Conservation (phyloP, 164 flowering plant genomes). For the Vitis cinerea region DNA sequence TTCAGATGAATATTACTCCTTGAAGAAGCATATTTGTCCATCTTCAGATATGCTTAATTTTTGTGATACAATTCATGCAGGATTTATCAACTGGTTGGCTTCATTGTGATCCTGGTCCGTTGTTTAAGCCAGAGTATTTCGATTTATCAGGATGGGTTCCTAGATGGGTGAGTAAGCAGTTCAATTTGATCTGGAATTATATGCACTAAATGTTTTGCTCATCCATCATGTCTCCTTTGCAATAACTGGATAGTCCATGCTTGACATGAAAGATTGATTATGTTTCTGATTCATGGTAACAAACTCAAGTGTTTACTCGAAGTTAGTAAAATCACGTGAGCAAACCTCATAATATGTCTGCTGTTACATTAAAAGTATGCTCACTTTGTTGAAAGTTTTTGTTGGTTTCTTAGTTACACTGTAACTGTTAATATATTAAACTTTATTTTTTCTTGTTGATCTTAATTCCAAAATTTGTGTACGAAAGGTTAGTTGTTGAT, state of each 20-base stretch:
- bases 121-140: slow-evolving; percentile 72
- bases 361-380: too few species aligned
- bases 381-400: too few species aligned
- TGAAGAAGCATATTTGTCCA: neutral
- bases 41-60: neutral
- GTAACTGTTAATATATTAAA: neutral
- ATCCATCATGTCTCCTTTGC: too few species aligned
- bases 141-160: slow-evolving; percentile 65
- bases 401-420: neutral
- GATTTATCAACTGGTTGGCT: slow-evolving; percentile 96
- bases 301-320: neutral
- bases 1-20: neutral
- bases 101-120: slow-evolving; percentile 92
- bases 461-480: neutral
- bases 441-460: neutral
- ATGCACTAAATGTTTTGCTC: too few species aligned
- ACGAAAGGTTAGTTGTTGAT: too few species aligned
- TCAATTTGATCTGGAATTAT: neutral
- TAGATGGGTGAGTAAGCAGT: slow-evolving; percentile 58
- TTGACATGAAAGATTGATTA: neutral
- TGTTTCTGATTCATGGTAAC: neutral
- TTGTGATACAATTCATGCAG: slow-evolving; percentile 38
- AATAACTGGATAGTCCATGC: neutral
- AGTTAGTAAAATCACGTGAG: neutral
- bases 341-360: neutral